Conservation (phyloP, 495 filamentous ascomycete species). For the Podospora conica region DNA sequence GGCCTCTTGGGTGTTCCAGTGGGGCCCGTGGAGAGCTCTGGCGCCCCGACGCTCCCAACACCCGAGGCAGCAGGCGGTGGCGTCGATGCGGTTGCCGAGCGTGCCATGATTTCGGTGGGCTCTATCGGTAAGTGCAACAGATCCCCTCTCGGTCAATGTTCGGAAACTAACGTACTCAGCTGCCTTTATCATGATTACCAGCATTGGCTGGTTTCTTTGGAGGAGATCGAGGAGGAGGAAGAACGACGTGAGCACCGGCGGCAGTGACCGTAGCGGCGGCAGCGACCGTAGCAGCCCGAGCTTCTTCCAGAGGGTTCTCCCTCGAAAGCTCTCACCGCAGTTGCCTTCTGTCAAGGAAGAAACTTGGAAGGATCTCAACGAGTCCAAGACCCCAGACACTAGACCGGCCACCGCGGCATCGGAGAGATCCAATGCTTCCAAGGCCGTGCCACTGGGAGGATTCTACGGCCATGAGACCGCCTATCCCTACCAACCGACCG, state of each 20-base stretch:
- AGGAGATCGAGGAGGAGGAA: conserved; percentile 32
- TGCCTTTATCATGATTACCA: conserved; percentile 37
- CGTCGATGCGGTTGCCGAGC: conserved; percentile 35
- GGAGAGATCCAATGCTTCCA: conserved; percentile 22
- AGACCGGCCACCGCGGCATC: conserved; percentile 30
- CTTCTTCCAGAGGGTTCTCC: conserved; percentile 8
- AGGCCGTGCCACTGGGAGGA: conserved; percentile 4
- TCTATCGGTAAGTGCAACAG: conserved; percentile 39
- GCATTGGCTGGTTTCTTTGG: conserved; percentile 35
- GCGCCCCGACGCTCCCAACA: neutral
- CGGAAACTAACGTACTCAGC: conserved; percentile 20
- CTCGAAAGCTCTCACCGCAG: neutral
- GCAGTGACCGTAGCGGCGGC: neutral
- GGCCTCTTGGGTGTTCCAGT: neutral
- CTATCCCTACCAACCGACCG: neutral
- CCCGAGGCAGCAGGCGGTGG: conserved; percentile 2
- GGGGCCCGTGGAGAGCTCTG: neutral
- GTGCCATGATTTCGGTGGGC: conserved; percentile 41
- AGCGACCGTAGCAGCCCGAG: neutral
- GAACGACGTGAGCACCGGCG: neutral
- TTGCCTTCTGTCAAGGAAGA: conserved; percentile 15
- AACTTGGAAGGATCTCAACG: conserved; percentile 11
- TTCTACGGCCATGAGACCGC: conserved; percentile 29
- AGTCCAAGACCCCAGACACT: neutral
- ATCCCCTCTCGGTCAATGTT: neutral